Conservation (phyloP, 2,329 filamentous ascomycete genomes). For the Fulvia fulva region DNA sequence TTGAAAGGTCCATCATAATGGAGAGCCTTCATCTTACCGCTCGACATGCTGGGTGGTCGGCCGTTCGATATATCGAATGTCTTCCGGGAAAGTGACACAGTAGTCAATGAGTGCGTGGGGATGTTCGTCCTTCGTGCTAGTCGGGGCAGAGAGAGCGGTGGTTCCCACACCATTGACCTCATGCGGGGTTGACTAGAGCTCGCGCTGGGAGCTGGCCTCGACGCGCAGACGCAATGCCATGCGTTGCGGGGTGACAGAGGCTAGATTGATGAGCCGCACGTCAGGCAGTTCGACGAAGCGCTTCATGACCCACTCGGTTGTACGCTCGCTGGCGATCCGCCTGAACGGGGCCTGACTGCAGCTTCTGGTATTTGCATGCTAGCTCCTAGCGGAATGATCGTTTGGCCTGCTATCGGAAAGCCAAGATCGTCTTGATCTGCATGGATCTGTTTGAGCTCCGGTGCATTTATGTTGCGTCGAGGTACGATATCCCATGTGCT, state of each 20-base stretch:
- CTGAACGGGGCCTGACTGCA: not conserved
- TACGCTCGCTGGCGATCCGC: not conserved
- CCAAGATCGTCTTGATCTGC: too few species aligned
- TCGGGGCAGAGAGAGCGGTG: not conserved
- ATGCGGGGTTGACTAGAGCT: constrained; percentile 9
- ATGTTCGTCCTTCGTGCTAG: not conserved
- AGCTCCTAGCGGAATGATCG: not conserved
- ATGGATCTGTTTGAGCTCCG: too few species aligned
- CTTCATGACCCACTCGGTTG: too few species aligned
- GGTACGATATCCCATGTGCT: too few species aligned
- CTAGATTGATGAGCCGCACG: not conserved
- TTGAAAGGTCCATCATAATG: constrained; percentile 58
- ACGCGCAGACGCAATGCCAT: not conserved
- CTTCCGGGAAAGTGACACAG: not conserved
- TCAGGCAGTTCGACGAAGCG: not conserved
- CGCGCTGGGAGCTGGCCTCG: constrained; percentile 1
- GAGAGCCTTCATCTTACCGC: constrained; percentile 54
- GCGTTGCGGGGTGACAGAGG: not conserved
- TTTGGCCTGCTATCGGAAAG: not conserved
- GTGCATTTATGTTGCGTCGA: too few species aligned
- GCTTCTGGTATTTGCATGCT: not conserved
- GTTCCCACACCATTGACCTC: constrained; percentile 2
- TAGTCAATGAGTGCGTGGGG: not conserved
- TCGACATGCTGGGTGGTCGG: constrained; percentile 7
- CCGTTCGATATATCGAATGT: not conserved